Conservation (phyloP, 1,139 yeast species). For the Sugiyamaella xylanicola region DNA sequence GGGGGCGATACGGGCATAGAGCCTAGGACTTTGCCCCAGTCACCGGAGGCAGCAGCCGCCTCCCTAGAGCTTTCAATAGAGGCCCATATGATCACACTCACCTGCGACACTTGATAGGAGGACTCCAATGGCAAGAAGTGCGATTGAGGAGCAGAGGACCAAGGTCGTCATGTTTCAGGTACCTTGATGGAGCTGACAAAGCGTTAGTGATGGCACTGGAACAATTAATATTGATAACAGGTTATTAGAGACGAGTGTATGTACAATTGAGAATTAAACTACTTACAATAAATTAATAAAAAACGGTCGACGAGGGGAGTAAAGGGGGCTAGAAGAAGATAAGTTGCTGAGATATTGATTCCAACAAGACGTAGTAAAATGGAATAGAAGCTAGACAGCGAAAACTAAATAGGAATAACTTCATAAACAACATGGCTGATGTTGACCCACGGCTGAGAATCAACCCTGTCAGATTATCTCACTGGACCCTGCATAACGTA, state of each 20-base stretch:
- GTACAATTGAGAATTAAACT: background rate
- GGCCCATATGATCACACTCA: slow-evolving; percentile 4
- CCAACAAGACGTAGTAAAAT: too few species aligned
- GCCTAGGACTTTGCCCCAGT: too few species aligned
- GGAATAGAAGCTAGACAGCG: background rate
- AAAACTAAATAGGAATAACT: background rate
- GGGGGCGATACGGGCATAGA: too few species aligned
- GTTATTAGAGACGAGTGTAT: background rate
- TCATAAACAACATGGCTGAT: background rate
- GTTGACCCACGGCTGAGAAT: background rate
- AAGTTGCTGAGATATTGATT: too few species aligned
- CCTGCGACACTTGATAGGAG: slow-evolving; percentile 22
- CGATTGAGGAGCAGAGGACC: slow-evolving; percentile 18
- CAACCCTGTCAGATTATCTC: background rate
- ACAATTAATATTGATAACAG: background rate
- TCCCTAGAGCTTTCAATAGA: too few species aligned
- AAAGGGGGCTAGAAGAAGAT: too few species aligned
- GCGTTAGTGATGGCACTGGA: background rate
- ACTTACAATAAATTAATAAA: background rate
- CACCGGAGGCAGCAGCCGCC: too few species aligned
- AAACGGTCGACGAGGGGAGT: too few species aligned
- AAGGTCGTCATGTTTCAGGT: slow-evolving; percentile 17
- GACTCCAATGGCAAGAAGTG: slow-evolving; percentile 23
- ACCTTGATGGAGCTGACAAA: background rate
- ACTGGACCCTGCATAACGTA: background rate